Base-by-base conservation (phyloP, 2,329 filamentous ascomycete species). In the Trichoderma brevicompactum region DNA sequence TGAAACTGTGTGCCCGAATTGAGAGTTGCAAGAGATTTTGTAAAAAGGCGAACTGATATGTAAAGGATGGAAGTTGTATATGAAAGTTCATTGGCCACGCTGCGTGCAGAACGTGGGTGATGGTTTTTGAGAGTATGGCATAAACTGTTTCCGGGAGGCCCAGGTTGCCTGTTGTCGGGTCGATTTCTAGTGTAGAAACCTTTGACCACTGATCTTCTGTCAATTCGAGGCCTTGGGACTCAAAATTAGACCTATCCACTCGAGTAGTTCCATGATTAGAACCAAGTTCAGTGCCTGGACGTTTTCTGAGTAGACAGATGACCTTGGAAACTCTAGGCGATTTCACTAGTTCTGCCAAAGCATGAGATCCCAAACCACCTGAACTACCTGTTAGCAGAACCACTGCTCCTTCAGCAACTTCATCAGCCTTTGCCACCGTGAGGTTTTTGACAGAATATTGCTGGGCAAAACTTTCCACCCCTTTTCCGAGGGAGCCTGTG, bases 21-120 rank as follows among this genome's bases (percentile, higher is more conserved):
- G 69, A 67, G 2, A 72, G 43, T n/a, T 70, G 55, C 5, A 71
- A 46, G 15, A 72, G 61, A 54, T 56, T 69, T 12, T 58, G 43
- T 7, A 72, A 61, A 54, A 68, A 70, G 46, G 66, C 58, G 65
- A 72, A 70, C 55, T 70, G 69, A 46, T 68, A 66, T 10, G 65
- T 59, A 64, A 72, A 72, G 2, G 64, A 66, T 2, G 64, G 66
- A 34, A 71, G 64, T 1, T 52, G 46, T 5, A 69, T 68, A n/a
- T 68, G 68, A 12, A 69, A 72, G 67, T 71, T 69, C 70, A 72
- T 72, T 7, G 70, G 70, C 70, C 70, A 72, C 5, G 70, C 70
- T 8, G 68, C 68, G 44, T 72, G 70, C 23, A 72, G 19, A 23
- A 72, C 46, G 28, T 71, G 70, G 0, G 70, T 71, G 8, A 69